phyloP scores from a whole-genome alignment of 176 grass and related monocot genomes.

The Sorghum bicolor region DNA sequence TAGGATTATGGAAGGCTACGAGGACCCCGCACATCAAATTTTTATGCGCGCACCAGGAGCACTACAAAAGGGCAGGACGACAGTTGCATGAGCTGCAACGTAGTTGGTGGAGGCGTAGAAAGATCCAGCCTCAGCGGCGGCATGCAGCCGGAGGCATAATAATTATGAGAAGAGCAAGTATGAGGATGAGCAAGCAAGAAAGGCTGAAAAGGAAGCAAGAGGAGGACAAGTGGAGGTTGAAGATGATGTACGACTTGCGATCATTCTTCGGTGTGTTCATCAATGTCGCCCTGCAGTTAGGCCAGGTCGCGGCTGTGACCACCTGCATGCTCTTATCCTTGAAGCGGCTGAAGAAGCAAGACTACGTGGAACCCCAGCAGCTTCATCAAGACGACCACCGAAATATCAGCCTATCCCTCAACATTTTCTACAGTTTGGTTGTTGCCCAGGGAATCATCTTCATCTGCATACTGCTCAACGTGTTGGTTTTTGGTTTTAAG shows the following conservation, averaged over 20 bases:
- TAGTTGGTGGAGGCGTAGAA: constrained; percentile 16
- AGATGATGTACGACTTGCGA: too few species aligned
- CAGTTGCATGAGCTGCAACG: too few species aligned
- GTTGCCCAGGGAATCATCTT: constrained; percentile 22
- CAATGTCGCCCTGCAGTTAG: fast-evolving
- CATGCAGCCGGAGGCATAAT: too few species aligned
- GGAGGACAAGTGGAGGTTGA: neutral
- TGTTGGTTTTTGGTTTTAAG: too few species aligned
- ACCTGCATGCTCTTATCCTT: neutral
- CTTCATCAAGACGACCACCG: neutral
- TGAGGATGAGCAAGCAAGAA: too few species aligned
- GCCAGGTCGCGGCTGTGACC: neutral
- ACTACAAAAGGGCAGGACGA: neutral
- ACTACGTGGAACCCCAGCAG: neutral
- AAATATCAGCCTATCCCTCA: constrained; percentile 10
- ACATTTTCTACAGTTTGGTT: constrained; percentile 30
- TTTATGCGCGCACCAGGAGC: neutral
- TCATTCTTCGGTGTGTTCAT: neutral
- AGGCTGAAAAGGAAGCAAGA: neutral
- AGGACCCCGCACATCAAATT: constrained; percentile 11
- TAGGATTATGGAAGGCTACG: constrained; percentile 16
- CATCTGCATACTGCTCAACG: neutral
- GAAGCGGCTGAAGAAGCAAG: neutral
- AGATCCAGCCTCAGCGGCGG: too few species aligned
- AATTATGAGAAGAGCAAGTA: neutral